phyloP scores from a whole-genome alignment of 768 basidiomycete genomes.

The Mycena amicta region DNA sequence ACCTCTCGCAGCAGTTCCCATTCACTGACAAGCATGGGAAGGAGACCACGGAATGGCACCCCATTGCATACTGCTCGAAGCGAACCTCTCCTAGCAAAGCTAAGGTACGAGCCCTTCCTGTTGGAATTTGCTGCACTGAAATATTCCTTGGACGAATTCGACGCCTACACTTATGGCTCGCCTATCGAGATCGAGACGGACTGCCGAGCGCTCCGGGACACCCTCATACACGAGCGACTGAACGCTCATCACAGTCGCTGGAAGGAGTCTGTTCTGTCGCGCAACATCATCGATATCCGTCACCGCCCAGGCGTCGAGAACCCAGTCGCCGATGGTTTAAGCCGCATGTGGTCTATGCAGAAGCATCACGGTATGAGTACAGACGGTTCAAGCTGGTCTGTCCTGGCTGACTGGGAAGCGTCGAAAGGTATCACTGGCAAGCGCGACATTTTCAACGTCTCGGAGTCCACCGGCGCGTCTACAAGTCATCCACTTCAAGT shows the following conservation, averaged over 20 bases:
- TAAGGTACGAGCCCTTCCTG: constrained; percentile 34
- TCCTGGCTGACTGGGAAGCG: constrained; percentile 32
- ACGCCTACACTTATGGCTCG: constrained; percentile 27
- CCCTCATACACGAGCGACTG: constrained; percentile 24
- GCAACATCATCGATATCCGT: constrained; percentile 25
- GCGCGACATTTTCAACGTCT: constrained; percentile 13
- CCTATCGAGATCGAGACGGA: constrained; percentile 24
- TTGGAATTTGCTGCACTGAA: constrained; percentile 34
- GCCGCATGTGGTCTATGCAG: constrained; percentile 19
- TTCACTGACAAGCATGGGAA: constrained; percentile 19
- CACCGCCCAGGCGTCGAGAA: constrained; percentile 28
- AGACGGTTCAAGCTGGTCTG: constrained; percentile 26
- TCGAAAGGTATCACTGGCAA: constrained; percentile 8
- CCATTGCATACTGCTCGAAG: constrained; percentile 38
- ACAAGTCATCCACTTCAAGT: constrained; percentile 6
- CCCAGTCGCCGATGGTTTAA: constrained; percentile 27
- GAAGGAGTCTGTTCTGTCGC: constrained; percentile 29
- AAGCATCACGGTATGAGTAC: background rate
- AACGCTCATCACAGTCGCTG: constrained; percentile 28
- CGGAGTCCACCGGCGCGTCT: background rate
- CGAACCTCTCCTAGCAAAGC: constrained; percentile 34
- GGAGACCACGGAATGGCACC: constrained; percentile 24
- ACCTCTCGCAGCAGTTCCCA: constrained; percentile 27
- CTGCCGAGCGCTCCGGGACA: constrained; percentile 26
- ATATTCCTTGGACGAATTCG: constrained; percentile 23